A percentile compares a stretch with the other conserved stretches of the same genome.
Evolutionary conservation across 106 monocot species (phyloP).

Genomic region (Dioscorea zingiberensis): DNA sequence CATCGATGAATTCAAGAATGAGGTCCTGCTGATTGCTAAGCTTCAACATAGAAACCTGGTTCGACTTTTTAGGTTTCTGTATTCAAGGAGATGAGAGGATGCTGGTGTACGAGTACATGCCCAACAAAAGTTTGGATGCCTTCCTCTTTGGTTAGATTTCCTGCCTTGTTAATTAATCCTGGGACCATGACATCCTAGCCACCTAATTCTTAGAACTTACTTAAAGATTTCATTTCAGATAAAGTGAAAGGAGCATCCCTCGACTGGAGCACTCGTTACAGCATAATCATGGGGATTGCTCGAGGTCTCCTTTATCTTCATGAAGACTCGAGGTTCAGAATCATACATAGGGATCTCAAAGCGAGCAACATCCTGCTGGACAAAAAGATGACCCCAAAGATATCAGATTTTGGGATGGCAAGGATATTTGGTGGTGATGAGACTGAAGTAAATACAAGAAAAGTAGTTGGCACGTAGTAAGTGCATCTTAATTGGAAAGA

Average conservation of each 20-base stretch:
- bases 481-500: not conserved
- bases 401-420: conserved; percentile 5
- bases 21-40: conserved; percentile 30
- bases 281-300: not conserved
- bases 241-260: not conserved
- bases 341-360: conserved; percentile 5
- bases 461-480: conserved; percentile 3
- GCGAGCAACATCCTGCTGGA: not conserved
- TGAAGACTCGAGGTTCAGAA: not conserved
- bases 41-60: conserved; percentile 39
- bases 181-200: too few species aligned
- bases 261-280: not conserved
- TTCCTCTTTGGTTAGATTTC: conserved; percentile 20
- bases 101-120: conserved; percentile 32
- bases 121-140: conserved; percentile 32
- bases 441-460: not conserved
- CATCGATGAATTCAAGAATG: conserved; percentile 36
- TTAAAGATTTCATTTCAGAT: not conserved
- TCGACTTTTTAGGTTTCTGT: conserved; percentile 20
- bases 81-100: conserved; percentile 19
- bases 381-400: not conserved
- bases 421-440: conserved; percentile 2
- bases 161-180: not conserved
- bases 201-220: not conserved
- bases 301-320: not conserved